A percentile compares a stretch with the other conserved stretches of the same genome.
These are phyloP conservation scores for Epichloe festucae DNA, from an alignment of 2,329 filamentous ascomycete genomes.

Conservation along the genomic window DNA sequence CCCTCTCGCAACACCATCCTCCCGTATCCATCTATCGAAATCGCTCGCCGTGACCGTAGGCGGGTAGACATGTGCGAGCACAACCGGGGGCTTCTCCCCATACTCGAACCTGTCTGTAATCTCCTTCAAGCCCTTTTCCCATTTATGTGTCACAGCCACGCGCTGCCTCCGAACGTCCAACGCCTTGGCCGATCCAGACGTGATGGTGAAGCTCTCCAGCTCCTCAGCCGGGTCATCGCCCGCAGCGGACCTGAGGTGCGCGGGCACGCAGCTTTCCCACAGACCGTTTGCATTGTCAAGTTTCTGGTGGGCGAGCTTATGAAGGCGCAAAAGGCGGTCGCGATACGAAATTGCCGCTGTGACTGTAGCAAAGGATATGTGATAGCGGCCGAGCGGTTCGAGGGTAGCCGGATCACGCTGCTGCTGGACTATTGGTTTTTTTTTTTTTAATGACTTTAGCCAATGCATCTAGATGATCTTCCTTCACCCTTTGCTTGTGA, in stretches of 20 bases:
- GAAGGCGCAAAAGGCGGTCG: slow-evolving; percentile 20
- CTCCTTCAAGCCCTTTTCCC: slow-evolving; percentile 13
- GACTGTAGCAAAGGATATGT: slow-evolving; percentile 50
- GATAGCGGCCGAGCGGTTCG: slow-evolving; percentile 51
- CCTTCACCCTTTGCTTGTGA: not conserved
- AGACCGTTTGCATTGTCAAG: slow-evolving; percentile 16
- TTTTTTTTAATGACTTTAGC: not conserved
- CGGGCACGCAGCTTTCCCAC: slow-evolving; percentile 18
- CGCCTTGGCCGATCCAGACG: slow-evolving; percentile 12
- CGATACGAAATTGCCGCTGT: slow-evolving; percentile 50
- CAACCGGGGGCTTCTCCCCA: slow-evolving; percentile 16
- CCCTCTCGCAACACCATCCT: slow-evolving; percentile 27
- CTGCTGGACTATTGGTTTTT: slow-evolving; percentile 38
- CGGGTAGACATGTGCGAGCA: slow-evolving; percentile 19
- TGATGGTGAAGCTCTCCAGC: slow-evolving; percentile 17
- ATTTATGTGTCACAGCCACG: slow-evolving; percentile 12
- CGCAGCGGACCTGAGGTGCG: slow-evolving; percentile 11
- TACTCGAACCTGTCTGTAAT: slow-evolving; percentile 12
- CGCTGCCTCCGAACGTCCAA: slow-evolving; percentile 10
- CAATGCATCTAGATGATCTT: not conserved
- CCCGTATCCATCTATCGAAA: slow-evolving; percentile 25
- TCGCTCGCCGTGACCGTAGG: slow-evolving; percentile 17
- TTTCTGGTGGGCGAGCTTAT: slow-evolving; percentile 18
- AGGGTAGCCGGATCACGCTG: slow-evolving; percentile 51
- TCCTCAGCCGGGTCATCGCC: slow-evolving; percentile 10